These are phyloP conservation scores for Penstemon davidsonii DNA, from an alignment of 257 asterid genomes.

Conservation along the genomic window DNA sequence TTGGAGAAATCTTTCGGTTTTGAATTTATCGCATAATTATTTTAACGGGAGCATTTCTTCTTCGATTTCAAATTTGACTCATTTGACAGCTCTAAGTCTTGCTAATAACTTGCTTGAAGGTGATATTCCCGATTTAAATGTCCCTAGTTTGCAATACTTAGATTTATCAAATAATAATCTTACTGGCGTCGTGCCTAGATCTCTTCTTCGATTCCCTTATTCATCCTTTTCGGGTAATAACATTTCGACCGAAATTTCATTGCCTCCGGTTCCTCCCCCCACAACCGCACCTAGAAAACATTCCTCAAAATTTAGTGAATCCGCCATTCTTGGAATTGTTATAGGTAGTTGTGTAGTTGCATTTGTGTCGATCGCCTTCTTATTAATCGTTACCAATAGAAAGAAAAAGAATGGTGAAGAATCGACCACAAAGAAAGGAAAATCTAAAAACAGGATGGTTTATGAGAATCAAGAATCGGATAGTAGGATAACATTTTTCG, in stretches of 20 bases:
- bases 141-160: constrained; percentile 40
- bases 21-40: constrained; percentile 42
- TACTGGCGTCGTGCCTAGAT: constrained; percentile 44
- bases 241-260: constrained; percentile 17
- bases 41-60: constrained; percentile 46
- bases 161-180: constrained; percentile 57
- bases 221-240: constrained; percentile 47
- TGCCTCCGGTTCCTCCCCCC: constrained; percentile 35
- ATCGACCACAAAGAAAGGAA: constrained; percentile 32
- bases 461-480: constrained; percentile 41
- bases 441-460: constrained; percentile 29
- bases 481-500: constrained; percentile 50
- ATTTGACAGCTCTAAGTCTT: constrained; percentile 36
- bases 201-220: constrained; percentile 44
- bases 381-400: constrained; percentile 33
- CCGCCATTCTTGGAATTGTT: constrained; percentile 42
- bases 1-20: constrained; percentile 44
- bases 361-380: constrained; percentile 38
- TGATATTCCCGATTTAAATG: constrained; percentile 43
- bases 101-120: constrained; percentile 54
- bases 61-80: constrained; percentile 40
- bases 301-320: constrained; percentile 33
- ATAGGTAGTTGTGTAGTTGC: constrained; percentile 45
- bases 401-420: constrained; percentile 15
- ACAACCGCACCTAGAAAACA: constrained; percentile 24